Evolutionary conservation across 139 green algal genomes (phyloP), one percentile per base, ranked within the genome.

Genomic region (Auxenochlorella protothecoides): DNA sequence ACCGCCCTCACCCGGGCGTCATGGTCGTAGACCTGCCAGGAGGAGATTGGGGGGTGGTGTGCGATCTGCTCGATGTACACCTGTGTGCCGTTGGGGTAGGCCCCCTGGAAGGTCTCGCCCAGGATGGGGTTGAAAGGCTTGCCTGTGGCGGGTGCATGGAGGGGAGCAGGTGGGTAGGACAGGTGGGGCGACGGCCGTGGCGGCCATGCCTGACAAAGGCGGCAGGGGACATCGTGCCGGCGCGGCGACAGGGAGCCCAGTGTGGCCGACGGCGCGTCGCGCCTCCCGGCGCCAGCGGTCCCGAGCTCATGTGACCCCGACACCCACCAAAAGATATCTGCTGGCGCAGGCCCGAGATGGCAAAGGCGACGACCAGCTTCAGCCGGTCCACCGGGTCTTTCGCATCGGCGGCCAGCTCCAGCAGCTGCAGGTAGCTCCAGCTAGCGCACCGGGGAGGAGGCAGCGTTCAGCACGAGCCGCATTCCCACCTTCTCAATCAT

Each of bases 41-140:
- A 79, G 71, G 73, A 82, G 71, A 90, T 73, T 3, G 85, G 85
- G 9, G 85, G 85, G 74, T 90, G 85, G 71, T 90, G 85, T 68
- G 70, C 80, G 70, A 87, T 83, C 77, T 90, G 85, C 81, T 90
- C 85, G 53, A 74, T 80, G 68, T 71, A 87, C 68, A 90, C 78
- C 51, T 78, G 10, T 3, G 76, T 57, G 14, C 85, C 85, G 61
- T 77, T 78, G 27, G 66, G 51, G 65, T 81, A 85, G 2, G 12
- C 27, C 4, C 74, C 81, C 66, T 85, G 74, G 12, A 70, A 76
- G 13, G 78, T 84, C 71, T 84, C 80, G 1, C 85, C 86, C 66
- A 90, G 66, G 53, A 90, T 88, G 4, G 85, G 85, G 70, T 90
- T 90, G 83, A 90, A 90, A 3, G 85, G 85, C 66, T 90, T 89